These are phyloP conservation scores for Conringia planisiliqua DNA, from an alignment of 345 rosid genomes.

Conservation along the genomic window DNA sequence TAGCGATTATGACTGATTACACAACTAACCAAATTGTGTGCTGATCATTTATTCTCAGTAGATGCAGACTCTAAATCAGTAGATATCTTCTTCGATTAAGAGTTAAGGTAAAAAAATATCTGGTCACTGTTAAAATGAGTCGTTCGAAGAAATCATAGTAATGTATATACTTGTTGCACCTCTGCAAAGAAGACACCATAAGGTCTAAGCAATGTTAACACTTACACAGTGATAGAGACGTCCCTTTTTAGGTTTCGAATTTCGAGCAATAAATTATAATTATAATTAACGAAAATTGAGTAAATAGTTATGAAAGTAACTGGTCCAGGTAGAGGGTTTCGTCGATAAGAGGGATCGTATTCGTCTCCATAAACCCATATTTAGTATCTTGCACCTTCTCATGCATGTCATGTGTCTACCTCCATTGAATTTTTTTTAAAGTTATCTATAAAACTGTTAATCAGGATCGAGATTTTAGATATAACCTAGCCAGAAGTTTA, in stretches of 20 bases:
- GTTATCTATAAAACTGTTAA: not conserved
- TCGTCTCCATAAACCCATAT: constrained; percentile 19
- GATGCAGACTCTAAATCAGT: not conserved
- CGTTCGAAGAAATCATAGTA: not conserved
- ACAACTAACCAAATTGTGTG: not conserved
- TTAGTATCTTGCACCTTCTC: constrained; percentile 21
- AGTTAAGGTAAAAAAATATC: not conserved
- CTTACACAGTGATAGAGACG: not conserved
- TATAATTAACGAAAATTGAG: not conserved
- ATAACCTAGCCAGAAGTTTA: not conserved
- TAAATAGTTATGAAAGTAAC: constrained; percentile 19
- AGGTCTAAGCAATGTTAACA: not conserved
- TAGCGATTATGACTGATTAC: not conserved
- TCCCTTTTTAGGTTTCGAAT: constrained; percentile 10
- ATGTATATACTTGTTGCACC: not conserved
- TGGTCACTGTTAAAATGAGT: not conserved
- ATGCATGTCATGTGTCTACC: constrained; percentile 23
- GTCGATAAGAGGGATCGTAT: constrained; percentile 16
- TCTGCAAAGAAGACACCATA: not conserved
- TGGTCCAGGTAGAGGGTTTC: constrained; percentile 27
- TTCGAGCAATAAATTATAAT: not conserved
- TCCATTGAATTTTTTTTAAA: not conserved
- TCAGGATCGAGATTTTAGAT: not conserved
- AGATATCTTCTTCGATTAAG: not conserved
- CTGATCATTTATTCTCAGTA: not conserved